Base-by-base conservation (phyloP, 2,329 filamentous ascomycete species). In the Fusarium algeriense region DNA sequence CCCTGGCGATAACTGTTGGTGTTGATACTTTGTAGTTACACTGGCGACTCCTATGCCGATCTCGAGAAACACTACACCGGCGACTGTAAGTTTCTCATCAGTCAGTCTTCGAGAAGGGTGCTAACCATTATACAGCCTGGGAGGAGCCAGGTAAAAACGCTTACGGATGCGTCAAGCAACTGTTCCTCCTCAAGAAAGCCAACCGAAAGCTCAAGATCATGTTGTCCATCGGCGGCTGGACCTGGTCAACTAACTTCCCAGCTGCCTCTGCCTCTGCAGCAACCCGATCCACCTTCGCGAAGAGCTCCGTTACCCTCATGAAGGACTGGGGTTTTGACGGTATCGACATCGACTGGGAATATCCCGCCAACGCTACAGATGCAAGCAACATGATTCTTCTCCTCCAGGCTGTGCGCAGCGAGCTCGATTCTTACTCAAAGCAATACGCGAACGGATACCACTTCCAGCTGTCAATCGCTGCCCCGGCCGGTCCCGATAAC, bases 181-280 rank as follows among this genome's bases (percentile, higher is more conserved):
- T 96, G 2, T 93, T 88, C 76, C 82, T 93, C 5, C 84, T 93
- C 49, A 97, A 97, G 81, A 90, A 94, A 77, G 80, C 85, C 59
- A 90, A 96, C 78, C 89, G 93, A 19, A 88, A 93, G 54, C 80
- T 97, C 53, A 95, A 96, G 76, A 85, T 91, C 3, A 83, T 95
- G 23, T 86, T 97, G 3, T 92, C 89, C 40, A 93, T 97, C 71
- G 94, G 93, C 38, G 93, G 94, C 28, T 95, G 92, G 92, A 94
- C 92, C 0, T 95, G 92, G 79, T 93, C 91, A 2, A 81, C 86
- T 70, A 92, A 93, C 78, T 94, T 97, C 76, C 84, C 91, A 0
- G 83, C 84, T 3, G 90, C 91, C 0, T 88, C 90, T 9, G 88
- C 87, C 63, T 91, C 91, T 0, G 84, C 85, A 0, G 80, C 84